These are phyloP conservation scores for Starmerella stellata DNA, from an alignment of 805 yeast species.

Conservation along the genomic window DNA sequence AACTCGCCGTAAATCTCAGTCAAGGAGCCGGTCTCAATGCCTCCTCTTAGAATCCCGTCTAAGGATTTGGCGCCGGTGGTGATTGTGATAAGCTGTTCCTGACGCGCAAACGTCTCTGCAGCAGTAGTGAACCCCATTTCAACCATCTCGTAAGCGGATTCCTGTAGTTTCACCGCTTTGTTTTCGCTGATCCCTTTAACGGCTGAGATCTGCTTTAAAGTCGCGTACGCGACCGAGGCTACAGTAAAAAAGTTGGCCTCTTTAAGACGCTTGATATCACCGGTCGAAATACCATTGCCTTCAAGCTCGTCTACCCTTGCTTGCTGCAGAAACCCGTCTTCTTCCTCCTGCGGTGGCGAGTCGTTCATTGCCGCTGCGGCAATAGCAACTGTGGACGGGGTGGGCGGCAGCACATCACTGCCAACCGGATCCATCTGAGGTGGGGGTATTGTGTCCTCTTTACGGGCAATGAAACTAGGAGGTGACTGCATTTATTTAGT, in stretches of 20 bases:
- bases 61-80: slow-evolving; percentile 92
- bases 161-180: slow-evolving; percentile 70
- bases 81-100: slow-evolving; percentile 77
- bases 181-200: slow-evolving; percentile 91
- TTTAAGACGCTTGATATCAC: slow-evolving; percentile 61
- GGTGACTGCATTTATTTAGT: background rate
- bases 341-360: no score
- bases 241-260: slow-evolving; percentile 79
- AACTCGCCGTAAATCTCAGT: slow-evolving; percentile 96
- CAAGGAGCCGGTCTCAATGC: slow-evolving; percentile 90
- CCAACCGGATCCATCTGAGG: slow-evolving; percentile 6
- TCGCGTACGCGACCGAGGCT: slow-evolving; percentile 84
- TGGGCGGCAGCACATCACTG: background rate
- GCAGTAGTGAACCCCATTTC: slow-evolving; percentile 98
- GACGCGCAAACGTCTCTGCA: slow-evolving; percentile 73
- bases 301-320: slow-evolving; percentile 18
- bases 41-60: slow-evolving; percentile 88
- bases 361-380: slow-evolving; percentile 1
- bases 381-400: background rate
- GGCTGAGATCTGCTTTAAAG: slow-evolving; percentile 54
- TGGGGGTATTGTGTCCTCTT: background rate
- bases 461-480: background rate
- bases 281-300: slow-evolving; percentile 71
- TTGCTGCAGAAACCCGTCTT: slow-evolving; percentile 5
- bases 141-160: slow-evolving; percentile 69